Conservation (phyloP, 1,284 basidiomycete species). For the Apiotrichum mycotoxinovorans region DNA sequence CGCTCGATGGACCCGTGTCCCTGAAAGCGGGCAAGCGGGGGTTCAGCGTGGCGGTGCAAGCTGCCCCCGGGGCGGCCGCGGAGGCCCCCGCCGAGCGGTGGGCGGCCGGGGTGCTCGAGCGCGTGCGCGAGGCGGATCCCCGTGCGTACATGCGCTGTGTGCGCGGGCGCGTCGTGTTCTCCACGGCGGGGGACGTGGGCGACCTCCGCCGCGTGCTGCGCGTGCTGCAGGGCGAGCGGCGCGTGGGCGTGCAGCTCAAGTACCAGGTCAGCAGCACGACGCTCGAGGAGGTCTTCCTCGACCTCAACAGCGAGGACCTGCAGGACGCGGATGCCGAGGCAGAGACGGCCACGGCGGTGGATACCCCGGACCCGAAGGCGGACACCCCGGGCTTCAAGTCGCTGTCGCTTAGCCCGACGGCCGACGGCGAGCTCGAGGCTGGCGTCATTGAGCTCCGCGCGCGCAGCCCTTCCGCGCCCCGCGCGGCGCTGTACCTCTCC, state of each 20-base stretch:
- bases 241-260: slow-evolving; percentile 30
- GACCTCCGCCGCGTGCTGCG: slow-evolving; percentile 57
- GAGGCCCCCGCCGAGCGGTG: slow-evolving; percentile 38
- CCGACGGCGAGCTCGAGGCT: neutral
- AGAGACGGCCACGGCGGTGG: neutral
- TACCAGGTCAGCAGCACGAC: slow-evolving; percentile 69
- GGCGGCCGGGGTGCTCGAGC: slow-evolving; percentile 46
- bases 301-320: slow-evolving; percentile 56
- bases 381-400: neutral
- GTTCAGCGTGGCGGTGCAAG: slow-evolving; percentile 56
- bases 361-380: too few species aligned
- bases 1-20: slow-evolving; percentile 66
- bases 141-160: slow-evolving; percentile 8
- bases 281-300: slow-evolving; percentile 75
- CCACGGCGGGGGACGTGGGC: slow-evolving; percentile 55
- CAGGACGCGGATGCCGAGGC: neutral
- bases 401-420: neutral
- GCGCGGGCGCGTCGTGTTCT: slow-evolving; percentile 7
- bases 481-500: slow-evolving; percentile 2
- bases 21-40: slow-evolving; percentile 69
- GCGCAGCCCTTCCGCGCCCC: neutral
- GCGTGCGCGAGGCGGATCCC: slow-evolving; percentile 1
- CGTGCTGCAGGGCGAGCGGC: slow-evolving; percentile 36
- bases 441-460: neutral
- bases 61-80: neutral